Evolutionary conservation across 225 moss, liverwort and hornwort genomes (phyloP), one percentile per base, ranked within the genome.

Genomic region (Neckera pumila): DNA sequence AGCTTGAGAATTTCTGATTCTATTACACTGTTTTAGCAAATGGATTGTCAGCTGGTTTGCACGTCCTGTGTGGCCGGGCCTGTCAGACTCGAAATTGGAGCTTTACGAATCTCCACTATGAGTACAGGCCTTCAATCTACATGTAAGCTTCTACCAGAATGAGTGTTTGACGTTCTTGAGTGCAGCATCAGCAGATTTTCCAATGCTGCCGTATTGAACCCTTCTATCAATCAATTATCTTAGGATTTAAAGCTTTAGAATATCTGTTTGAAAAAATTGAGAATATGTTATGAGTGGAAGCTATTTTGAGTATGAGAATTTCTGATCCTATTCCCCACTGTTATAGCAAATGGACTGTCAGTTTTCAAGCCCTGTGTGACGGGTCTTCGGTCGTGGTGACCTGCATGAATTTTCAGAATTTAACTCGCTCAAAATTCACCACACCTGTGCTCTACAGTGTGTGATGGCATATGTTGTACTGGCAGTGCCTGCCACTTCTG

Each of bases 21-120:
- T 34, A 34, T 34, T 34, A 33, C 33, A 34, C 76, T 53, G 53
- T 36, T 76, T 14, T 76, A 54, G 76, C 76, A 54, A 76, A 54
- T 36, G 76, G 36, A 76, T 23, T 53, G 34, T 53, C 34, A 21
- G 53, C 53, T 36, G 3, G 76, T 53, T 53, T 76, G 76, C 76
- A 76, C 36, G 76, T 36, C 34, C 34, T 34, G 36, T 76, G 36
- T 53, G 53, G 9, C 53, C 5, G 8, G 22, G 76, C 76, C 90
- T 54, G 86, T 94, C 76, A 92, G 89, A 89, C 91, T 92, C 47
- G 92, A 94, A 58, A 25, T 64, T 61, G 90, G 89, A 59, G 80
- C 86, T 59, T 67, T 88, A 40, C 88, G 64, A 89, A 57, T 23
- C 56, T 79, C 38, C 27, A 38, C 42, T 30, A 7, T 30, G 15